Evolutionary conservation across 2,329 filamentous ascomycete species (phyloP).

Genomic region (Mollisia scopiformis): DNA sequence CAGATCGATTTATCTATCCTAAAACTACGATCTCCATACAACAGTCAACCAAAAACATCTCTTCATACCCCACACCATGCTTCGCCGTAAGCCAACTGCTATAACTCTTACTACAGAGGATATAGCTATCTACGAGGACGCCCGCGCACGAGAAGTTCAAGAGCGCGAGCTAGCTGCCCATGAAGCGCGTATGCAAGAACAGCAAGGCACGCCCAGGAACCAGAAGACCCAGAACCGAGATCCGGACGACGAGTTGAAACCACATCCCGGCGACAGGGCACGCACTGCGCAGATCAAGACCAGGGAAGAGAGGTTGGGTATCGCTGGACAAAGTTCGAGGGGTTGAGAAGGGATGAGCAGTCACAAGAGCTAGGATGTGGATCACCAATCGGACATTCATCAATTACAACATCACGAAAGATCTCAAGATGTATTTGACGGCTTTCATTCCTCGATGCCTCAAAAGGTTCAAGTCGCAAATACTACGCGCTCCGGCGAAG

Average conservation of each 20-base stretch:
- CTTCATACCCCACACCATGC: slow-evolving; percentile 48
- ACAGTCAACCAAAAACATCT: background rate
- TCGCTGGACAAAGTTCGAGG: slow-evolving; percentile 21
- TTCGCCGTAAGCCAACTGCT: slow-evolving; percentile 68
- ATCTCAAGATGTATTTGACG: background rate
- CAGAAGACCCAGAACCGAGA: slow-evolving; percentile 22
- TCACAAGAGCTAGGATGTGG: slow-evolving; percentile 3
- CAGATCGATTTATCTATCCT: background rate
- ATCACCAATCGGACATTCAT: background rate
- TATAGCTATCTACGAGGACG: slow-evolving; percentile 70
- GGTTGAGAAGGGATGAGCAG: slow-evolving; percentile 25
- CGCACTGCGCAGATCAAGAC: slow-evolving; percentile 32
- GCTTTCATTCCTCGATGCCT: background rate
- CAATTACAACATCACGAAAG: background rate
- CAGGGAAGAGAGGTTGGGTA: slow-evolving; percentile 41
- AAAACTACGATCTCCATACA: background rate
- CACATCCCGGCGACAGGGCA: slow-evolving; percentile 20
- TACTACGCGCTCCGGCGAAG: background rate
- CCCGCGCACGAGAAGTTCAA: slow-evolving; percentile 46
- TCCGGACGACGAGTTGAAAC: slow-evolving; percentile 27
- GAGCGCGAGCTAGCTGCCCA: slow-evolving; percentile 28
- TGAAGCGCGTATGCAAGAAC: slow-evolving; percentile 28
- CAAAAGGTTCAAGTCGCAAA: background rate
- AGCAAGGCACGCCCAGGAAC: slow-evolving; percentile 25
- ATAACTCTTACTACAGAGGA: slow-evolving; percentile 72